These are phyloP conservation scores for Boletus huronensis DNA, from an alignment of 768 basidiomycete genomes.

Conservation along the genomic window DNA sequence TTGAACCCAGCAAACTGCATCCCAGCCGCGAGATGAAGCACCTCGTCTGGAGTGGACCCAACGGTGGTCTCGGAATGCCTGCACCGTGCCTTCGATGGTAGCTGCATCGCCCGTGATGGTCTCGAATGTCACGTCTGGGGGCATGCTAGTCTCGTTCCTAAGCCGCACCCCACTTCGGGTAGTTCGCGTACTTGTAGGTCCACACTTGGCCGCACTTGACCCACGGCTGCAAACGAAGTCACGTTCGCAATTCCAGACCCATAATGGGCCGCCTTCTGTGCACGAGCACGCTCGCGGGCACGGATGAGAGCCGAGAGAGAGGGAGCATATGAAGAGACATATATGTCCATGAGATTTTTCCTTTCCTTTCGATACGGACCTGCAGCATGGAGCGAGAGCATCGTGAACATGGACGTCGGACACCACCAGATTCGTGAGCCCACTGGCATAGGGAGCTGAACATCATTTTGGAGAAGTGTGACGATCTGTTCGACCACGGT, in stretches of 20 bases:
- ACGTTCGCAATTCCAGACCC: background rate
- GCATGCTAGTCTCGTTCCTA: background rate
- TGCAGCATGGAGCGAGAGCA: background rate
- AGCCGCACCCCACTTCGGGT: background rate
- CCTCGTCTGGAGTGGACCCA: background rate
- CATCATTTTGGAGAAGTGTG: background rate
- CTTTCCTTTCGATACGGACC: background rate
- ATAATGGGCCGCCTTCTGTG: background rate
- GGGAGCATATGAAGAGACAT: background rate
- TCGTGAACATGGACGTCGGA: background rate
- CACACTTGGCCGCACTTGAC: background rate
- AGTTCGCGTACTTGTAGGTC: background rate
- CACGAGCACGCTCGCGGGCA: background rate
- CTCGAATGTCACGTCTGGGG: no score
- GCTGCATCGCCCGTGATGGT: background rate
- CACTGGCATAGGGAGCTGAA: no score
- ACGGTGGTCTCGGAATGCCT: background rate
- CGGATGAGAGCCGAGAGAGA: background rate
- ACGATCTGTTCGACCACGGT: background rate
- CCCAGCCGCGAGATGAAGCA: background rate
- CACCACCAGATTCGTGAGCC: background rate
- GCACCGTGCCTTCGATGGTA: background rate
- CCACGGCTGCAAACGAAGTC: background rate
- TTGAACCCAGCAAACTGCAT: background rate
- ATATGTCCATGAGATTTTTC: background rate